Evolutionary conservation across 371 early-diverging fungal species (phyloP), one percentile per base, ranked within the genome.

Genomic region (Mucor plumbeus): DNA sequence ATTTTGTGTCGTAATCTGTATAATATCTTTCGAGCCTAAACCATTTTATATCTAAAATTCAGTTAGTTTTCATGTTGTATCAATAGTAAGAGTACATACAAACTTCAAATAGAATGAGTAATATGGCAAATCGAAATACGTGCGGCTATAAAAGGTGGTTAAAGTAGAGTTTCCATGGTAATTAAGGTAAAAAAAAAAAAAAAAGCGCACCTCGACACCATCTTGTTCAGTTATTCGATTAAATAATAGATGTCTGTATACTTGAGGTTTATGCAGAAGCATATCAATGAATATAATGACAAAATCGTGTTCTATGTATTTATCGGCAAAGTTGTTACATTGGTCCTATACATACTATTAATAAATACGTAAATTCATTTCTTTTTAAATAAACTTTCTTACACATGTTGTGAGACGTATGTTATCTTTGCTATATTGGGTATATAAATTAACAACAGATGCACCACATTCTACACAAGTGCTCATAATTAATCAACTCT

Each of bases 241-340:
- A 71, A 94, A 91, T 14, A 97, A 73, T 54, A 97, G 62, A 73
- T 97, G 98, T 3, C 97, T 87, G 78, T 96, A 97, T 0, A 94
- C 96, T 60, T 94, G 94, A 41, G 91, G 89, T 75, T 95, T 94
- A 75, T 93, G 94, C 61, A 97, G 80, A 14, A 97, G 77, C 94
- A 97, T 90, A 81, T 97, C 98, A 68, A 97, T 94, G 76, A 97
- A 95, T 65, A 95, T 88, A 61, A 96, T 89, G 11, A 95, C 87
- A 73, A 88, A 86, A 74, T 97, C 98, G 69, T 91, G 91, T 75
- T 97, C 98, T 53, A 97, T 87, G 77, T 97, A 97, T 75, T 94
- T 94, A 85, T 97, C 98, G 41, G 94, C 95, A 71, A 97, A 92
- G 39, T 86, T 79, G 41, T 91, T 83, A 81, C 98, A 97, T 17